These are phyloP conservation scores for Proliferodiscus dingleyae DNA, from an alignment of 2,329 filamentous ascomycete species.

Conservation along the genomic window DNA sequence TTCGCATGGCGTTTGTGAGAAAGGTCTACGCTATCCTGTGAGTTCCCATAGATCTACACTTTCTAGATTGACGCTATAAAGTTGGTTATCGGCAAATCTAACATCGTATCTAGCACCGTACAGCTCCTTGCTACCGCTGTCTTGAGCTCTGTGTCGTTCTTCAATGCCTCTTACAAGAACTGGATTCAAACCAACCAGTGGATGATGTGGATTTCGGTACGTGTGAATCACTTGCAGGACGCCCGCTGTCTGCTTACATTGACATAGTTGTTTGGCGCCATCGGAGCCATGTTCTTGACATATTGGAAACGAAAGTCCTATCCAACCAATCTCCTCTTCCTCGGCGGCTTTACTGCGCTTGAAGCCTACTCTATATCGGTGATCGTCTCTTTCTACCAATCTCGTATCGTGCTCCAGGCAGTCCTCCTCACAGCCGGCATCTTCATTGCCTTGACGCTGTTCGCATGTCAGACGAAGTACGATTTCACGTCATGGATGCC, in stretches of 20 bases:
- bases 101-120: constrained; percentile 53
- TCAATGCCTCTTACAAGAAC: constrained; percentile 67
- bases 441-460: constrained; percentile 74
- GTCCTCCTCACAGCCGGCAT: constrained; percentile 82
- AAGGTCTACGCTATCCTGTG: constrained; percentile 96
- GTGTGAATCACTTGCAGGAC: constrained; percentile 25
- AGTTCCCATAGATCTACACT: constrained; percentile 29
- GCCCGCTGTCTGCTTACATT: constrained; percentile 11
- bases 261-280: constrained; percentile 65
- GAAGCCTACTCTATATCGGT: constrained; percentile 94
- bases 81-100: not conserved
- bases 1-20: constrained; percentile 92
- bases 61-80: no score
- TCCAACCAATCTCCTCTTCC: constrained; percentile 90
- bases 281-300: constrained; percentile 80
- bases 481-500: constrained; percentile 98
- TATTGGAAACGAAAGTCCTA: constrained; percentile 97
- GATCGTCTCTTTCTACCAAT: constrained; percentile 85
- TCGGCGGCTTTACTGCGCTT: constrained; percentile 80
- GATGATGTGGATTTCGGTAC: constrained; percentile 78
- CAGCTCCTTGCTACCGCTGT: constrained; percentile 82
- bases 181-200: constrained; percentile 85
- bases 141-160: constrained; percentile 81
- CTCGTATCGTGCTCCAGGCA: constrained; percentile 80
- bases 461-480: constrained; percentile 96